A percentile compares a stretch with the other conserved stretches of the same genome.
These are phyloP conservation scores for Pythium inflatum DNA, from an alignment of 352 stramenopile species.

Conservation along the genomic window DNA sequence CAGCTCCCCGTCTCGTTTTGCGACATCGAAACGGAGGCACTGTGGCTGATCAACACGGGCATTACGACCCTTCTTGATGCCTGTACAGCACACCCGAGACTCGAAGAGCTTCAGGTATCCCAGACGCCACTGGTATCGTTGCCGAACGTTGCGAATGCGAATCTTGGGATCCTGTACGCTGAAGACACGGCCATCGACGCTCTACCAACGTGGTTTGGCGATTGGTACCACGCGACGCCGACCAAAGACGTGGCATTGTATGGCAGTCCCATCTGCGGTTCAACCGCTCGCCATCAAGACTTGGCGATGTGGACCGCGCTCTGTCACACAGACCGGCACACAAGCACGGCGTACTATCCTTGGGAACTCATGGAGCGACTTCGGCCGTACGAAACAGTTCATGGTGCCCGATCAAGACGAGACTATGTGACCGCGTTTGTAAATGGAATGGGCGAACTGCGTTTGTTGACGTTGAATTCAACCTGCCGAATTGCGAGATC, in stretches of 20 bases:
- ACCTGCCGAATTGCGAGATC: no score
- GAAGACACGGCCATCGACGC: not conserved
- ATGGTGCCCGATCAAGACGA: no score
- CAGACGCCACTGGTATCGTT: not conserved
- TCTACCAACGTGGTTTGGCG: not conserved
- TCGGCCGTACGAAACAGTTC: not conserved
- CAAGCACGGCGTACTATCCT: not conserved
- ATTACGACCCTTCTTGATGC: not conserved
- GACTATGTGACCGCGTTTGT: no score
- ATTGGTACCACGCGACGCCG: not conserved
- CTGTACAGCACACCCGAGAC: not conserved
- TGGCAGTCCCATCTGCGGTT: not conserved
- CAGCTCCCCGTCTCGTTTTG: not conserved
- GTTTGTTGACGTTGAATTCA: no score
- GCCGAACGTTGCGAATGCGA: not conserved
- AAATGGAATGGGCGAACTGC: no score
- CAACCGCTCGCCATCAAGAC: not conserved
- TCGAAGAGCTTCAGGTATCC: not conserved
- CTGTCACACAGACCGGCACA: not conserved
- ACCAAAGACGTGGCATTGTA: not conserved
- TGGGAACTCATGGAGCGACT: not conserved
- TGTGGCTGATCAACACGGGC: not conserved
- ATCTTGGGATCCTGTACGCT: not conserved
- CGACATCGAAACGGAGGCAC: not conserved
- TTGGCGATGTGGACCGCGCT: not conserved